Percentiles rank a stretch among this genome's conserved stretches.
Conservation (phyloP, 2,329 filamentous ascomycete species). For the Aspergillus neoniger region DNA sequence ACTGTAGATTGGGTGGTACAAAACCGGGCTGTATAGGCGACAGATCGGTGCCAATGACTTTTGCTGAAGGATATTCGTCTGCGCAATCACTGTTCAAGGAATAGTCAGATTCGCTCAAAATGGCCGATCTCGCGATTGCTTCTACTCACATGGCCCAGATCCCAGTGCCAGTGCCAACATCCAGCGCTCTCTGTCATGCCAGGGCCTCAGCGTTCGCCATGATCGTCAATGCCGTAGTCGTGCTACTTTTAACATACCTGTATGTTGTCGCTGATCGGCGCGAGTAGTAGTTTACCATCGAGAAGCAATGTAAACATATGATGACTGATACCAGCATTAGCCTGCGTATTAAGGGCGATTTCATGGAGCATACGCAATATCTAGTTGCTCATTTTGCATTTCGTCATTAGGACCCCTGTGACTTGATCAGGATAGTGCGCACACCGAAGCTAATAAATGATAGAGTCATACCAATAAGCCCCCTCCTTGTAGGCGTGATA, state of each 20-base stretch:
- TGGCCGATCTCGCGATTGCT: too few relatives aligned
- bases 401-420: conserved; percentile 29
- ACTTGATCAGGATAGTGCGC: conserved; percentile 1
- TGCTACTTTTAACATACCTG: conserved; percentile 12
- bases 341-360: not conserved
- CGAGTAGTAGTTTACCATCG: conserved; percentile 22
- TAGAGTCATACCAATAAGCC: conserved; percentile 24
- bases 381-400: conserved; percentile 26
- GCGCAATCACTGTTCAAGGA: conserved; percentile 29
- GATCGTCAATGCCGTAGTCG: not conserved
- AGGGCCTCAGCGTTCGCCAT: not conserved
- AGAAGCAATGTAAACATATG: conserved; percentile 31
- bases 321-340: conserved; percentile 16
- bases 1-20: conserved; percentile 68
- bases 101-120: not conserved
- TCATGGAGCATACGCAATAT: conserved; percentile 23
- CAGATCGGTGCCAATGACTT: conserved; percentile 63
- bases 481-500: conserved; percentile 37
- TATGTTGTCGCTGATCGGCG: conserved; percentile 20
- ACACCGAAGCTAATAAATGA: not conserved
- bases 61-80: conserved; percentile 51
- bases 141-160: conserved; percentile 25
- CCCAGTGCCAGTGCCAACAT: conserved; percentile 26
- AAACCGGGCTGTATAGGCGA: conserved; percentile 63
- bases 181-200: conserved; percentile 24